Conservation (phyloP, 2,329 filamentous ascomycete genomes). For the Uncinocarpus reesii region DNA sequence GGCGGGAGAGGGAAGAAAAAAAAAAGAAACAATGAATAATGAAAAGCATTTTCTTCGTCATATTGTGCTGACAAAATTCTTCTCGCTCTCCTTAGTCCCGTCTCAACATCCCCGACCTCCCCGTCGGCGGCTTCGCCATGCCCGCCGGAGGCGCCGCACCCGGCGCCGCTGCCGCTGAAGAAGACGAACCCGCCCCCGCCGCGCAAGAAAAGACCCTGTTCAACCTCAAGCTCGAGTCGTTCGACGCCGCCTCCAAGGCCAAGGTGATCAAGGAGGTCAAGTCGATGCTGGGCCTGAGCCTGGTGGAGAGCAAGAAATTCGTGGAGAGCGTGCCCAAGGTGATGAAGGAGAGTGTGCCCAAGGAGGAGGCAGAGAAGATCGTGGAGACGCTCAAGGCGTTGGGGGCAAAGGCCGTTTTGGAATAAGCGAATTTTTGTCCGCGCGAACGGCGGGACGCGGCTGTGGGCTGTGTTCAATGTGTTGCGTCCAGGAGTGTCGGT, state of each 20-base stretch:
- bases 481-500: too few relatives aligned
- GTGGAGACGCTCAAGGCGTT: conserved; percentile 87
- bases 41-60: neutral
- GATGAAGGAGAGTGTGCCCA: conserved; percentile 97
- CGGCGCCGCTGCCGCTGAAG: conserved; percentile 52
- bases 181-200: conserved; percentile 79
- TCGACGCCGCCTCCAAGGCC: conserved; percentile 81
- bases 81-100: conserved; percentile 52
- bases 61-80: neutral
- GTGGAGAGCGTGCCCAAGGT: conserved; percentile 96
- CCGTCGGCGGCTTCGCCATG: conserved; percentile 79
- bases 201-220: conserved; percentile 93
- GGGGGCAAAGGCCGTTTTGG: conserved; percentile 81
- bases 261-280: conserved; percentile 99
- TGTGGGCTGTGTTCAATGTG: too few relatives aligned
- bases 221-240: conserved; percentile 84
- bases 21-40: too few relatives aligned
- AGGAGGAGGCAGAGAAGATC: conserved; percentile 99
- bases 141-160: conserved; percentile 51
- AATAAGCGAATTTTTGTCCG: conserved; percentile 60
- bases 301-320: conserved; percentile 99
- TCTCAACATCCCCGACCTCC: conserved; percentile 96
- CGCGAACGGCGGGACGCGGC: too few relatives aligned
- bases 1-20: neutral
- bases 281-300: conserved; percentile 79